These are phyloP conservation scores for Rhizophagus sp. DNA, from an alignment of 192 early-diverging fungal genomes.

Conservation along the genomic window DNA sequence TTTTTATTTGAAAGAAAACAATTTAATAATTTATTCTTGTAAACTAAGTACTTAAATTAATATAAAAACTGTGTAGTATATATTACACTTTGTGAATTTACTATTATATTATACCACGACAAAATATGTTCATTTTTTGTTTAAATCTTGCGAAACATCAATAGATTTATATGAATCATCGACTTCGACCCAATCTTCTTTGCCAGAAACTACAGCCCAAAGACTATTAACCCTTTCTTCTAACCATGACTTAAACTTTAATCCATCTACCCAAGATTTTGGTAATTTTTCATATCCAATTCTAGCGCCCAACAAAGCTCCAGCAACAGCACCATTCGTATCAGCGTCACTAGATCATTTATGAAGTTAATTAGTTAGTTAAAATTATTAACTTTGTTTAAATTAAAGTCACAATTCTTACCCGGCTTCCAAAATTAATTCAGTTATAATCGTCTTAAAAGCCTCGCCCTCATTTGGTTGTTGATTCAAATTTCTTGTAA, in stretches of 20 bases:
- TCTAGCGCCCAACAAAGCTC: slow-evolving; percentile 50
- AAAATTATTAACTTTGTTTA: not conserved
- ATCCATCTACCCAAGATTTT: slow-evolving; percentile 44
- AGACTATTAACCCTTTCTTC: slow-evolving; percentile 29
- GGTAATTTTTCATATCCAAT: slow-evolving; percentile 51
- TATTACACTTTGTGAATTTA: too few relatives aligned
- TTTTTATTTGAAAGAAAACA: too few relatives aligned
- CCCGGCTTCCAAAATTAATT: slow-evolving; percentile 52
- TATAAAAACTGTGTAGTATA: too few relatives aligned
- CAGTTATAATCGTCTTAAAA: slow-evolving; percentile 49
- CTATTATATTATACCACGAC: too few relatives aligned
- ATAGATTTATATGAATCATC: not conserved
- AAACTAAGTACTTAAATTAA: too few relatives aligned
- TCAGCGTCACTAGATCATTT: slow-evolving; percentile 56
- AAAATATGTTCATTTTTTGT: too few relatives aligned
- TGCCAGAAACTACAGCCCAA: slow-evolving; percentile 3
- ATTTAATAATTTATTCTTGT: too few relatives aligned
- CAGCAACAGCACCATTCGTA: slow-evolving; percentile 57
- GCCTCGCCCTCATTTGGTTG: slow-evolving; percentile 27
- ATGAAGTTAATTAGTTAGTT: not conserved
- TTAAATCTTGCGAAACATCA: not conserved
- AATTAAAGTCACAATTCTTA: slow-evolving; percentile 25
- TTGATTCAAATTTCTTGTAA: slow-evolving; percentile 34
- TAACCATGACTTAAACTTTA: slow-evolving; percentile 43
- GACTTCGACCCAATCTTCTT: not conserved